Evolutionary conservation across 495 filamentous ascomycete species (phyloP).

Genomic region (Annulohypoxylon maeteangense): DNA sequence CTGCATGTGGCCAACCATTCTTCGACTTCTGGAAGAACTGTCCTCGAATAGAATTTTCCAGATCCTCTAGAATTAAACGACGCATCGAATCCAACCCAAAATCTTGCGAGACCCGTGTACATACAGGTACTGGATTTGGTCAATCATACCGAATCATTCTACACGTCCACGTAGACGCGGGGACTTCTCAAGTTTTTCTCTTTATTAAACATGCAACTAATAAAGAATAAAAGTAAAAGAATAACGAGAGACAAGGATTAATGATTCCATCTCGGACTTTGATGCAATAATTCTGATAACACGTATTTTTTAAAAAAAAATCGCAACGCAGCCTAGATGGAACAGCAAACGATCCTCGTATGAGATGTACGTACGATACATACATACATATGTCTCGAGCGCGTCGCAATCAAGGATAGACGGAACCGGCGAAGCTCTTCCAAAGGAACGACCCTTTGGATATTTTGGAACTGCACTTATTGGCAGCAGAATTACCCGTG

Average conservation of each 20-base stretch:
- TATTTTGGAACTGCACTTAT: conserved; percentile 3
- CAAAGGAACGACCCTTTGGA: conserved; percentile 20
- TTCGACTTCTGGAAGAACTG: conserved; percentile 31
- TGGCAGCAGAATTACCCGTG: conserved; percentile 8
- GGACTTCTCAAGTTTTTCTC: conserved; percentile 7
- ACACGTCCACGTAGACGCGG: conserved; percentile 41
- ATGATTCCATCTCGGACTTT: conserved; percentile 2
- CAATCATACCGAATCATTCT: conserved; percentile 36
- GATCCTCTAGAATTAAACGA: conserved; percentile 42
- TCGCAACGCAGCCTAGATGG: conserved; percentile 23
- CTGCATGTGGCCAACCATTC: conserved; percentile 38
- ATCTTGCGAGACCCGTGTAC: conserved; percentile 31
- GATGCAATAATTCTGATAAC: conserved; percentile 6
- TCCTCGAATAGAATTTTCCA: conserved; percentile 42
- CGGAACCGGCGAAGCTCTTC: conserved; percentile 25
- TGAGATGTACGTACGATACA: background rate
- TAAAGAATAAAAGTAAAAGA: conserved; percentile 17
- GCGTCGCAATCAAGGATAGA: conserved; percentile 30
- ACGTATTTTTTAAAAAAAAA: conserved; percentile 6
- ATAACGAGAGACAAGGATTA: conserved; percentile 3
- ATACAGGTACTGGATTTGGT: conserved; percentile 16
- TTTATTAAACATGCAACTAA: conserved; percentile 7
- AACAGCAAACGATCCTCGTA: conserved; percentile 26
- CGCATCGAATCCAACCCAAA: conserved; percentile 42
- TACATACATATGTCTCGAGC: background rate